Percentiles rank a stretch among this genome's conserved stretches.
These are phyloP conservation scores for Lagenaria siceraria DNA, from an alignment of 306 rosid genomes.

Conservation along the genomic window DNA sequence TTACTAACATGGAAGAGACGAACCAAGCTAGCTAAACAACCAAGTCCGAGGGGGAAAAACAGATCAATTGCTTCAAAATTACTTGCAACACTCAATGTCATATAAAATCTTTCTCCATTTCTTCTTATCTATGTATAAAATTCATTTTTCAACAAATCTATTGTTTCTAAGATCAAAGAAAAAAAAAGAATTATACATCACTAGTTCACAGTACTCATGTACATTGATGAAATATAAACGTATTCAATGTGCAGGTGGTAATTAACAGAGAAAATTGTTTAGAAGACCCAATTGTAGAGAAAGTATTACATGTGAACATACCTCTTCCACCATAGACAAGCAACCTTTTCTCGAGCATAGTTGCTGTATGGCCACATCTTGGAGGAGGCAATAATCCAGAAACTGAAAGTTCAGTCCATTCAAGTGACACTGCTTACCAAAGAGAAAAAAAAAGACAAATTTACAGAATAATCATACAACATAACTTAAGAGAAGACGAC, in stretches of 20 bases:
- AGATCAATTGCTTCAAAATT: neutral
- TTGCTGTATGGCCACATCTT: slow-evolving; percentile 90
- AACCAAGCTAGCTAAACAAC: neutral
- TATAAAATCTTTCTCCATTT: neutral
- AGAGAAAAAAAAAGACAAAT: slow-evolving; percentile 11
- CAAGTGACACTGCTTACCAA: slow-evolving; percentile 55
- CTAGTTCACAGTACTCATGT: neutral
- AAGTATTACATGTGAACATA: slow-evolving; percentile 19
- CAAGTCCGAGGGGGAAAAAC: neutral
- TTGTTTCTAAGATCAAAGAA: neutral
- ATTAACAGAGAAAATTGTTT: neutral
- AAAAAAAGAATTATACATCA: neutral
- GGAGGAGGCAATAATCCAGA: slow-evolving; percentile 81
- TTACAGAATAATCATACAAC: slow-evolving; percentile 11
- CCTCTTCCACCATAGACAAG: slow-evolving; percentile 97
- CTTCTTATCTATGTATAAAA: neutral
- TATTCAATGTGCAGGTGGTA: neutral
- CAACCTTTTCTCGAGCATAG: slow-evolving; percentile 82
- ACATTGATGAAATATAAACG: neutral
- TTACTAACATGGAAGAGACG: neutral
- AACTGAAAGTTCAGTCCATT: slow-evolving; percentile 81
- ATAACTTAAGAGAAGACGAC: neutral
- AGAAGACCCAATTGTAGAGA: slow-evolving; percentile 5
- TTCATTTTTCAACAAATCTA: neutral
- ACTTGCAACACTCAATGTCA: neutral